Conservation (phyloP, 257 asterid species). For the Solanum verrucosum region DNA sequence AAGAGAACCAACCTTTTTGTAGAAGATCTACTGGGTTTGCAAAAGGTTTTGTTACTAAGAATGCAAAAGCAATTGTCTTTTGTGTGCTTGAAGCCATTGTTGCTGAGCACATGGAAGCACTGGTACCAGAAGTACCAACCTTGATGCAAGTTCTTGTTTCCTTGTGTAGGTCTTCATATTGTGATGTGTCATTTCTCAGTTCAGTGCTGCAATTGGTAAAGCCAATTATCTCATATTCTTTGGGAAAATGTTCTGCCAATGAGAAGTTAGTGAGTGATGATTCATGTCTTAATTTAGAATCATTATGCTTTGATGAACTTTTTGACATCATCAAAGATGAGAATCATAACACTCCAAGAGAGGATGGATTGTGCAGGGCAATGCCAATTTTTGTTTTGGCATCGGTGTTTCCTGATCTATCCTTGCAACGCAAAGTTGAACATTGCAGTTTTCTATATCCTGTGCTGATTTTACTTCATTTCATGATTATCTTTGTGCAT, state of each 20-base stretch:
- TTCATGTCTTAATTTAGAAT: slow-evolving; percentile 61
- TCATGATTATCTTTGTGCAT: slow-evolving; percentile 77
- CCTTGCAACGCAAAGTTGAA: slow-evolving; percentile 50
- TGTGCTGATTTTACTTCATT: slow-evolving; percentile 64
- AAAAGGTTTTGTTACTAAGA: slow-evolving; percentile 84
- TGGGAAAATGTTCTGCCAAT: slow-evolving; percentile 51
- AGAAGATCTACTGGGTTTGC: slow-evolving; percentile 30
- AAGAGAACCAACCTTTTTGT: slow-evolving; percentile 19
- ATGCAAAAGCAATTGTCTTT: slow-evolving; percentile 80
- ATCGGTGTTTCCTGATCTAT: slow-evolving; percentile 60
- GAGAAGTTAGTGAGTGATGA: slow-evolving; percentile 41
- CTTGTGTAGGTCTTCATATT: slow-evolving; percentile 58
- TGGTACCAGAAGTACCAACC: slow-evolving; percentile 82
- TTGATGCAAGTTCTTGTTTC: slow-evolving; percentile 70
- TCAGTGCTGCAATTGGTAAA: slow-evolving; percentile 58
- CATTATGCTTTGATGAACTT: slow-evolving; percentile 80
- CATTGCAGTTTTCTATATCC: slow-evolving; percentile 35
- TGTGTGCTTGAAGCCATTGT: slow-evolving; percentile 87
- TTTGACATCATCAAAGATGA: slow-evolving; percentile 35
- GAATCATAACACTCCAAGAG: slow-evolving; percentile 20
- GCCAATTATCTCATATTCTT: slow-evolving; percentile 75
- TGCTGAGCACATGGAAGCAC: slow-evolving; percentile 81
- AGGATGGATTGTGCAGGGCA: slow-evolving; percentile 47
- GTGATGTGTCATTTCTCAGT: slow-evolving; percentile 79
- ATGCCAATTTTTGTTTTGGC: slow-evolving; percentile 68